Base-by-base conservation (phyloP, 2,329 filamentous ascomycete genomes). In the Chrysosphaeria jannelii region DNA sequence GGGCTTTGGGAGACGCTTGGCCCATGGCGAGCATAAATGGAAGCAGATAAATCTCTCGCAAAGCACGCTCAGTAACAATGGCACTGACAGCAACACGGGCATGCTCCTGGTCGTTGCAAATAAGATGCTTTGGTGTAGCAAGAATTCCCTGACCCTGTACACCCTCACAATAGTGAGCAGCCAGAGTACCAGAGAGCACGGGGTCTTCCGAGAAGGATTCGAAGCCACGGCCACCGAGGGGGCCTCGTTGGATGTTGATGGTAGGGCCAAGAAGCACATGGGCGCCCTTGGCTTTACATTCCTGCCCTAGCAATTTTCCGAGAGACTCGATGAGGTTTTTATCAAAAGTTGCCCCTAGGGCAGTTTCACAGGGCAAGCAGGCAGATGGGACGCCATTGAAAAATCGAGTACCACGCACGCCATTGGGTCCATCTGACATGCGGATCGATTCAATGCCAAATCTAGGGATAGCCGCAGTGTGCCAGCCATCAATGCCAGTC, bases 231-330 rank as follows among this genome's bases (percentile, higher is more conserved):
- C 44, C 44, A 10, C 43, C 43, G 5, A 47, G 34, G 2, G 44
- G 44, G 5, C 37, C 40, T 15, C 44, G 36, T 25, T 45, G 42
- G 24, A 45, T 45, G 33, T 41, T 48, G 28, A 48, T 43, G 0
- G 46, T 50, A 2, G 68, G 68, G 5, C 65, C 68, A 15, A 74
- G 49, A 34, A 65, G 56, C 8, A 70, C 52, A 35, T 72, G 63
- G 10, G 67, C 51, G 27, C 68, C 67, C 43, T 74, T 75, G 27
- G 45, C 57, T 28, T 51, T 53, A 34, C 64, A 57, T 37, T 75
- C 68, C 25, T 52, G 42, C 8, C 62, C 68, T 57, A 74, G 68
- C 26, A 60, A 56, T 29, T 53, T 43, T 20, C 68, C 68, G 15
- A 64, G 59, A 21, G 50, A 45, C 35, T 60, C 62, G 27, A 66